Percentiles rank a stretch among this genome's conserved stretches.
These are phyloP conservation scores for Carex myosuroides DNA, from an alignment of 176 grass and related monocot genomes.

Conservation along the genomic window DNA sequence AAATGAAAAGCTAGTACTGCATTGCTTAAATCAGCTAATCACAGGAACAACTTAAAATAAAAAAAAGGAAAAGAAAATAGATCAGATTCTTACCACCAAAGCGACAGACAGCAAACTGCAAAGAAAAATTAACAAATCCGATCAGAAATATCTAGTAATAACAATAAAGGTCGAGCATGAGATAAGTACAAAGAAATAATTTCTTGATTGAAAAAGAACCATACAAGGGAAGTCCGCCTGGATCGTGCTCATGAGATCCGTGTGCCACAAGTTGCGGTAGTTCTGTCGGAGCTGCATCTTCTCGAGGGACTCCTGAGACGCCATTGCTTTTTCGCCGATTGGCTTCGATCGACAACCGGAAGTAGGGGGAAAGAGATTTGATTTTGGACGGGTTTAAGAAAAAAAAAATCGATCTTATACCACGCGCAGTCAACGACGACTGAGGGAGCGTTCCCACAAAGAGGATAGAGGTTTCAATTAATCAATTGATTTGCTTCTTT, in stretches of 20 bases:
- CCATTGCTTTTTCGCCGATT: slow-evolving; percentile 13
- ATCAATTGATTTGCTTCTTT: not conserved
- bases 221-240: slow-evolving; percentile 73
- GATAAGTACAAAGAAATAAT: not conserved
- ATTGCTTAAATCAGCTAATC: not conserved
- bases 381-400: not conserved
- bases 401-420: not conserved
- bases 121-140: not conserved
- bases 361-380: slow-evolving; percentile 9
- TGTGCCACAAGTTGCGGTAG: slow-evolving; percentile 95
- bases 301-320: slow-evolving; percentile 60
- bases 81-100: slow-evolving; percentile 66
- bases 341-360: slow-evolving; percentile 1
- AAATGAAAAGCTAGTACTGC: not conserved
- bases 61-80: not conserved
- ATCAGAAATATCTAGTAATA: slow-evolving; percentile 2
- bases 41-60: not conserved
- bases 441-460: not conserved
- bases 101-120: slow-evolving; percentile 87
- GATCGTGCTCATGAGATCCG: slow-evolving; percentile 68
- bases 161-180: not conserved
- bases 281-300: slow-evolving; percentile 91
- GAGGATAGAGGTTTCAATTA: not conserved
- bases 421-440: slow-evolving; percentile 11
- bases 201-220: not conserved